Evolutionary conservation across 805 yeast genomes (phyloP), one percentile per base, ranked within the genome.

Genomic region (Hagleromyces aurorensis): DNA sequence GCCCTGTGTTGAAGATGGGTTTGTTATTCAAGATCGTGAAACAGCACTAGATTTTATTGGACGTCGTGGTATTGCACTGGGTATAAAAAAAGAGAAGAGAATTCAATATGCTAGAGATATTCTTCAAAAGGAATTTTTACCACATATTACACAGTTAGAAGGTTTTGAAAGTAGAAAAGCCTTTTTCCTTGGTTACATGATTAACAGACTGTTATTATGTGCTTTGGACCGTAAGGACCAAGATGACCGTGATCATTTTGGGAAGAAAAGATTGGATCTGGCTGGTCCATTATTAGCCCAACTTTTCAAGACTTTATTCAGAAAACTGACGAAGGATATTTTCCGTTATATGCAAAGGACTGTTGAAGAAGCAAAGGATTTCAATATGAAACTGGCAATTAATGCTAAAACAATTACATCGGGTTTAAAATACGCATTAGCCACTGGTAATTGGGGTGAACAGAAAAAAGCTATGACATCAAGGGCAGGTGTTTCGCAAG

Each of bases 391-490:
- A 30, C 72, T 91, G 52, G 98, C 98, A 21, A 96, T 91, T 44
- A 89, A 91, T 65, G 85, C 96, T 11, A 87, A 87, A 46, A 91
- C 97, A 3, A 85, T 91, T 48, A 91, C 99, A 21, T 89, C 94
- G 38, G 99, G 99, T 57, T 72, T 91, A 61, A 83, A 93, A 57
- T 91, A 91, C 62, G 91, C 98, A 21, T 70, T 91, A 52, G 99
- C 99, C 32, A 91, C 99, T 10, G 99, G 99, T 70, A 91, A 91
- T 66, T 91, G 99, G 99, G 98, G 99, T 67, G 99, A 91, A 62
- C 99, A 91, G 60, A 89, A 87, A 78, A 91, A 91, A 61, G 96
- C 97, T 9, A 91, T 91, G 98, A 78, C 91, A 38, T 78, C 96
- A 12, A 79, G 95, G 60, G 99, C 98, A 5, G 99, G 99, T 73